Evolutionary conservation across 208 protist species (phyloP), one percentile per base, ranked within the genome.

Genomic region (Leishmania lainsoni): DNA sequence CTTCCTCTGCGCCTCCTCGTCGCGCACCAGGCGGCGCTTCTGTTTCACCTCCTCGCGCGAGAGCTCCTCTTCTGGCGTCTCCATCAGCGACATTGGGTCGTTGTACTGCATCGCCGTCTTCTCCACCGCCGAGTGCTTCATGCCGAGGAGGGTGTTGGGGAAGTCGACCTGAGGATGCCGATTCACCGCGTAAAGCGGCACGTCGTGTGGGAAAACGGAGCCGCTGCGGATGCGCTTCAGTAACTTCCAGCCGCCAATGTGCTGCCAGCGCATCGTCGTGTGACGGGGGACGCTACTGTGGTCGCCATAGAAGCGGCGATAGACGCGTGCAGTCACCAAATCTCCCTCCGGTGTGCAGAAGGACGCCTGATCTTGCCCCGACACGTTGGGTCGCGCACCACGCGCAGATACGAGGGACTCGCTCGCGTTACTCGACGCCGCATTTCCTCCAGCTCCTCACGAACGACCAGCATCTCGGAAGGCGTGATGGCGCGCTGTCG

Each of bases 171-270:
- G 94, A n/a, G 91, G 91, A 71, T 95, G 90, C 74, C 79, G 86
- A 26, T 71, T 86, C n/a, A 96, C 85, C 16, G 92, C 89, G 85
- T 95, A 97, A 59, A 96, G 83, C 17, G 94, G 94, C 1, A 97
- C 90, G 75, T 96, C 83, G 79, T 92, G 74, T 29, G 94, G 94
- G 78, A 97, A 96, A 20, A 97, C 86, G 6, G 90, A 93, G 45
- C 94, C 94, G 61, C 89, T 90, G 45, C 80, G 82, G 29, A 89
- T 87, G 51, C 94, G 86, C 85, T 91, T 91, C 66, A 97, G 83
- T 73, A 96, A 80, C 83, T 93, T 96, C 90, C 92, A 97, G 22
- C 94, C 94, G n/a, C 94, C 94, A 80, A 97, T 93, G 89, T 96
- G 88, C 76, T 97, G 94, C 93, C 94, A 97, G 10, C 91, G 92